Percentiles rank a stretch among this genome's conserved stretches.
phyloP scores from a whole-genome alignment of 1,284 basidiomycete genomes.

The Heterobasidion annosum region DNA sequence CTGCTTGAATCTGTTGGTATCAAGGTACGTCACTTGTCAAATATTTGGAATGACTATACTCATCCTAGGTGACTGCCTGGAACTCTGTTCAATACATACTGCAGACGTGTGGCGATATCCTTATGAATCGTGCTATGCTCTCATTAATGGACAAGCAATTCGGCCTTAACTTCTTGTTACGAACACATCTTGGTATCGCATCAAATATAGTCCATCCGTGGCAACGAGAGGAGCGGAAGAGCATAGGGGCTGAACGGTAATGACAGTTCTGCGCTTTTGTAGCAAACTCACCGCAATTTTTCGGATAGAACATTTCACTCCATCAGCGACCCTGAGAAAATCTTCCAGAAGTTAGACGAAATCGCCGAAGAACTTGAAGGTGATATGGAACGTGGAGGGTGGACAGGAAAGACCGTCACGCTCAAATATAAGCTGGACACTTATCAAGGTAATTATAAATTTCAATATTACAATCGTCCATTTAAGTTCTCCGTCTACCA shows the following conservation, averaged over 20 bases:
- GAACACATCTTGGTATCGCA: constrained; percentile 77
- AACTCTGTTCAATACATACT: background rate
- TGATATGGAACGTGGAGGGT: constrained; percentile 65
- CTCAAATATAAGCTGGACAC: constrained; percentile 77
- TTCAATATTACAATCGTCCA: background rate
- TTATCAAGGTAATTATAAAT: constrained; percentile 46
- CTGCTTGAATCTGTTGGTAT: constrained; percentile 81
- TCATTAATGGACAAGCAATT: constrained; percentile 83
- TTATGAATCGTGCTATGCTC: constrained; percentile 59
- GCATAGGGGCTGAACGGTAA: constrained; percentile 83
- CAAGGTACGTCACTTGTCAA: constrained; percentile 37
- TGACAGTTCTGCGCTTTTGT: constrained; percentile 3
- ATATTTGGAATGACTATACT: background rate
- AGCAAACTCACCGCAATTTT: background rate
- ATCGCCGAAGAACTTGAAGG: constrained; percentile 73
- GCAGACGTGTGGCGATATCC: constrained; percentile 85
- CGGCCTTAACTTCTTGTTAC: constrained; percentile 64
- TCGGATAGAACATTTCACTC: constrained; percentile 66
- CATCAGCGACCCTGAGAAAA: constrained; percentile 51
- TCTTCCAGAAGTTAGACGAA: constrained; percentile 70
- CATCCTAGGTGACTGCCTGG: constrained; percentile 3
- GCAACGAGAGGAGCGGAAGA: constrained; percentile 75
- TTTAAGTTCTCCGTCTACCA: constrained; percentile 17
- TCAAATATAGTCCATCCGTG: constrained; percentile 74
- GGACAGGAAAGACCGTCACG: constrained; percentile 72